Evolutionary conservation across 1,284 basidiomycete species (phyloP).

Genomic region (Volvariella volvacea): DNA sequence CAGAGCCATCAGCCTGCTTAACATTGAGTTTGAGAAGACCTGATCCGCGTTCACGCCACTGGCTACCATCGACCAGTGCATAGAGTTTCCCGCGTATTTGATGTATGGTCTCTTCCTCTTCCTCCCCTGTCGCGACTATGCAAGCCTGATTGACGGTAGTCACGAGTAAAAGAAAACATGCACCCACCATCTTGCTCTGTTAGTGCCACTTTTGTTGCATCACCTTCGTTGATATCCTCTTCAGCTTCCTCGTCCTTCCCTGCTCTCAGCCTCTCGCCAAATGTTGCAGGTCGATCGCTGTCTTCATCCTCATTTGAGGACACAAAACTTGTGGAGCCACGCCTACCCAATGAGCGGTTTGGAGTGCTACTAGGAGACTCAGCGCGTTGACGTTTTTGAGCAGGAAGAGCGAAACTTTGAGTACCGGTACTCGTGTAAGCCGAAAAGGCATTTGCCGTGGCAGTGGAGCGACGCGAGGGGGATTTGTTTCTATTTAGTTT

Average conservation of each 20-base stretch:
- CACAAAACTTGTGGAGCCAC: constrained; percentile 13
- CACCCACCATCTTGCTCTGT: constrained; percentile 68
- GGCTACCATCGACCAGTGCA: constrained; percentile 52
- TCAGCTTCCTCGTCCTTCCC: constrained; percentile 50
- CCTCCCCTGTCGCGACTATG: constrained; percentile 84
- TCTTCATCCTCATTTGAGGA: constrained; percentile 23
- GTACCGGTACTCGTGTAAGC: constrained; percentile 44
- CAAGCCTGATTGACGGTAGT: constrained; percentile 4
- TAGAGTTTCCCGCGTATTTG: constrained; percentile 86
- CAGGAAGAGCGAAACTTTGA: constrained; percentile 44
- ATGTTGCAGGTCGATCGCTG: constrained; percentile 37
- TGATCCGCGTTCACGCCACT: constrained; percentile 88
- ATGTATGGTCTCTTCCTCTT: constrained; percentile 82
- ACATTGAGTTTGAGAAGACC: constrained; percentile 82
- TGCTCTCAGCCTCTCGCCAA: constrained; percentile 59
- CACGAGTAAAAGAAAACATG: constrained; percentile 7
- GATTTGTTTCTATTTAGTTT: constrained; percentile 42
- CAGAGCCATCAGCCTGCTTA: constrained; percentile 54
- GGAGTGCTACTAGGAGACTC: constrained; percentile 38
- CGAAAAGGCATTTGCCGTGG: constrained; percentile 45
- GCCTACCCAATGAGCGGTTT: constrained; percentile 34
- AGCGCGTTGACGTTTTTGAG: constrained; percentile 44
- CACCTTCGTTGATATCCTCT: constrained; percentile 36
- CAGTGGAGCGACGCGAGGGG: constrained; percentile 34
- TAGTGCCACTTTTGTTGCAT: constrained; percentile 36